Percentiles rank a stretch among this genome's conserved stretches.
These are phyloP conservation scores for Golubevia pallescens DNA, from an alignment of 1,284 basidiomycete genomes.

Conservation along the genomic window DNA sequence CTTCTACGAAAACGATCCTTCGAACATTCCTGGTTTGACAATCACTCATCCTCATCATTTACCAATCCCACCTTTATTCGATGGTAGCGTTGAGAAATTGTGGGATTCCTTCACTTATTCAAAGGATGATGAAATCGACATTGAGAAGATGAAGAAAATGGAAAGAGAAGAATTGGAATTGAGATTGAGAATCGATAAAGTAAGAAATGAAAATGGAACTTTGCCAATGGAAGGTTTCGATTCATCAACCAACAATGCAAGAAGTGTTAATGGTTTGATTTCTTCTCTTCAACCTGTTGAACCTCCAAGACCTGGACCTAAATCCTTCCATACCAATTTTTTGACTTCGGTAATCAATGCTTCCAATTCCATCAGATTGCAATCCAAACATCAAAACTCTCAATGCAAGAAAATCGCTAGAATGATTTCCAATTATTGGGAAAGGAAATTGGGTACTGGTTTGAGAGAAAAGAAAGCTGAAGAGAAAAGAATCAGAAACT, in stretches of 20 bases:
- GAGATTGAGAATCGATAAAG: conserved; percentile 67
- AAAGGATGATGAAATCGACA: conserved; percentile 68
- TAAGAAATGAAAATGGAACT: conserved; percentile 69
- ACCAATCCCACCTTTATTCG: conserved; percentile 69
- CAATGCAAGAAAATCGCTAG: conserved; percentile 70
- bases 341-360: conserved; percentile 65
- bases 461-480: conserved; percentile 73
- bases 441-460: conserved; percentile 71
- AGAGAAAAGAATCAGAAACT: conserved; percentile 73
- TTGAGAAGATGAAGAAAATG: conserved; percentile 14
- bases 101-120: conserved; percentile 72
- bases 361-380: conserved; percentile 65
- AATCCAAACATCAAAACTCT: conserved; percentile 62
- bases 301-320: conserved; percentile 34
- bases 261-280: conserved; percentile 12
- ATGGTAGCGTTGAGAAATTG: conserved; percentile 70
- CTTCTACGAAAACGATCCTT: conserved; percentile 7
- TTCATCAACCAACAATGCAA: conserved; percentile 66
- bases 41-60: conserved; percentile 73
- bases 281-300: conserved; percentile 34
- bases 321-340: conserved; percentile 59
- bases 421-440: conserved; percentile 80
- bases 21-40: conserved; percentile 46
- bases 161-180: conserved; percentile 66
- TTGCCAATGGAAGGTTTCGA: conserved; percentile 63